Evolutionary conservation across 2,329 filamentous ascomycete genomes (phyloP).

Genomic region (Neopestalotiopsis sp.): DNA sequence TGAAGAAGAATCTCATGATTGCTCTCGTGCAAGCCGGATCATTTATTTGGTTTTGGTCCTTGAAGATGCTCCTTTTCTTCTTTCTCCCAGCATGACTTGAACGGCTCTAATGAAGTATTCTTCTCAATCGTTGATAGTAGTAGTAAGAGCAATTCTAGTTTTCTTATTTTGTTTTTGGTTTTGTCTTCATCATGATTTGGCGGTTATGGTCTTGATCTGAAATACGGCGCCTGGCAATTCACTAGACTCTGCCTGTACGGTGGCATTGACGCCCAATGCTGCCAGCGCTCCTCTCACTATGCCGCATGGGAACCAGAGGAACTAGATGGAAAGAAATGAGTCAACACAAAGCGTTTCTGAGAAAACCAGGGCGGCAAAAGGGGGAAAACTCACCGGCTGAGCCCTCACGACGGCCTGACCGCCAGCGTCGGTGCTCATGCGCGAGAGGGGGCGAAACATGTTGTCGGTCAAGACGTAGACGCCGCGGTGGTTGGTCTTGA

Average conservation of each 20-base stretch:
- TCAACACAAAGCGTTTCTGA: background rate
- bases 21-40: too few relatives aligned
- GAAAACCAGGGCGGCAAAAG: slow-evolving; percentile 11
- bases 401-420: slow-evolving; percentile 76
- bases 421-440: slow-evolving; percentile 85
- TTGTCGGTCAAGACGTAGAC: slow-evolving; percentile 97
- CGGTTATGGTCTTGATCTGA: slow-evolving; percentile 85
- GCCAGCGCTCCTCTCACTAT: slow-evolving; percentile 90
- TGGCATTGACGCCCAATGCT: slow-evolving; percentile 89
- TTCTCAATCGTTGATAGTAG: background rate
- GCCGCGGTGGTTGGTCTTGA: slow-evolving; percentile 97
- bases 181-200: slow-evolving; percentile 51
- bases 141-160: background rate
- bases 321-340: slow-evolving; percentile 56
- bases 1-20: background rate
- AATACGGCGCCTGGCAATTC: slow-evolving; percentile 91
- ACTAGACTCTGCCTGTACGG: slow-evolving; percentile 86
- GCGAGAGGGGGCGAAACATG: slow-evolving; percentile 83
- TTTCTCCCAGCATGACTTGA: background rate
- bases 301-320: slow-evolving; percentile 94
- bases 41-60: background rate
- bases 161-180: too few relatives aligned
- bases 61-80: background rate
- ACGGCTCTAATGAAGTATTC: background rate
- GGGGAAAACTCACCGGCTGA: slow-evolving; percentile 69